Percentiles rank a stretch among this genome's conserved stretches.
These are phyloP conservation scores for Dispira simplex DNA, from an alignment of 192 early-diverging fungal species.

Conservation along the genomic window DNA sequence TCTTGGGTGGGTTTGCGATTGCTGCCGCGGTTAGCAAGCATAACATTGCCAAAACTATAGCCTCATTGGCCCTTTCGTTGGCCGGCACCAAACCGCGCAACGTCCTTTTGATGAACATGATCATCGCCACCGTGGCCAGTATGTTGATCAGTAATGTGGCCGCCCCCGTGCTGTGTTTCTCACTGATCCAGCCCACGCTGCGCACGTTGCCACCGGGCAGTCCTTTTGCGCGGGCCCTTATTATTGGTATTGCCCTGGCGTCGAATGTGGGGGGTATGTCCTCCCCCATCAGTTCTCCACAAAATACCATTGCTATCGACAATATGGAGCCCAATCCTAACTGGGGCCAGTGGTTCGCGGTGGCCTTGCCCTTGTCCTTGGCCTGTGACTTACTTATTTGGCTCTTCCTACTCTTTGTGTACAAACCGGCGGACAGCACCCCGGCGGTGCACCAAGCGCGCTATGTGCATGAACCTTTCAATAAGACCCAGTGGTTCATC, in stretches of 20 bases:
- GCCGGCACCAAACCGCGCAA: constrained; percentile 73
- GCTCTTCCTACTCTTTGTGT: constrained; percentile 63
- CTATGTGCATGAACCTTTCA: constrained; percentile 19
- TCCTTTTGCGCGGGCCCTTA: constrained; percentile 69
- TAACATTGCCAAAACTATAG: constrained; percentile 81
- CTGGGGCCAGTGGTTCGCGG: constrained; percentile 83
- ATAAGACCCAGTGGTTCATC: constrained; percentile 62
- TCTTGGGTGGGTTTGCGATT: constrained; percentile 88
- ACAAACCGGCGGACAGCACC: constrained; percentile 45
- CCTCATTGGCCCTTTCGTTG: constrained; percentile 72
- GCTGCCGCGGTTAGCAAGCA: constrained; percentile 92
- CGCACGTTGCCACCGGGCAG: constrained; percentile 71
- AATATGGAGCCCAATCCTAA: constrained; percentile 79
- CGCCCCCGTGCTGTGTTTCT: constrained; percentile 92
- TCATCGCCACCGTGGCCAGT: constrained; percentile 89
- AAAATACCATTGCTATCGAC: constrained; percentile 91
- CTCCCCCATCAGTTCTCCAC: constrained; percentile 91
- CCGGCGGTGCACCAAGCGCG: constrained; percentile 37
- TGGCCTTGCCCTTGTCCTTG: constrained; percentile 75
- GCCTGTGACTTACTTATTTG: constrained; percentile 69
- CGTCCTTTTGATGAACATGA: constrained; percentile 87
- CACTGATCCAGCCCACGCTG: constrained; percentile 84
- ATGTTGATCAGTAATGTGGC: constrained; percentile 99
- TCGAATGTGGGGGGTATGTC: constrained; percentile 97
- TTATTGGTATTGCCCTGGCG: constrained; percentile 93